Conservation (phyloP, 73 alveolate genomes). For the Tetrahymena malaccensis region DNA sequence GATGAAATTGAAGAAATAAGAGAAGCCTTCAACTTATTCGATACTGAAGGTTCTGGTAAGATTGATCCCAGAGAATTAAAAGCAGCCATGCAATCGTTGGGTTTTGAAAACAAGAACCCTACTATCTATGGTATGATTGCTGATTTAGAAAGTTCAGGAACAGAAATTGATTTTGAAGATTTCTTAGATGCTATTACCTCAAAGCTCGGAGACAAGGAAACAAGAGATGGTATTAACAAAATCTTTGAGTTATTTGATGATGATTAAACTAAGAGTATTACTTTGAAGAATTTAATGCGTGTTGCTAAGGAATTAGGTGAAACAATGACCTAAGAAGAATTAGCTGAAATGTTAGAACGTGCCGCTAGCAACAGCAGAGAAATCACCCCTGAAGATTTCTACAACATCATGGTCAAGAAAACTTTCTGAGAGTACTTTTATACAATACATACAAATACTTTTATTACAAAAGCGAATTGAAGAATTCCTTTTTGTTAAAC, state of each 20-base stretch:
- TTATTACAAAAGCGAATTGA: neutral
- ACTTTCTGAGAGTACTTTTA: conserved; percentile 39
- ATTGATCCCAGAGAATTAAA: conserved; percentile 96
- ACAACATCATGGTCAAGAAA: conserved; percentile 79
- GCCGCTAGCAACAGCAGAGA: conserved; percentile 93
- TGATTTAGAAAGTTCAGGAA: conserved; percentile 86
- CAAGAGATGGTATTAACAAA: conserved; percentile 81
- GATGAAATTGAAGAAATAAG: conserved; percentile 78
- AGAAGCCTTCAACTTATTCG: conserved; percentile 96
- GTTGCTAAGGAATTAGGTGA: conserved; percentile 89
- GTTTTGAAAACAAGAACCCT: conserved; percentile 95
- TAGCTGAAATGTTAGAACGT: conserved; percentile 88
- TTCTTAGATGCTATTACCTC: conserved; percentile 94
- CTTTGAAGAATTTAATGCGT: conserved; percentile 75
- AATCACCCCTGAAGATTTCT: conserved; percentile 89
- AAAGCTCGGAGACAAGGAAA: conserved; percentile 83
- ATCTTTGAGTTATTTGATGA: conserved; percentile 91
- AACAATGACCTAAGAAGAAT: conserved; percentile 81
- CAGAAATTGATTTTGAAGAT: conserved; percentile 94
- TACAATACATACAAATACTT: neutral
- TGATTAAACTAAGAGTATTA: conserved; percentile 70
- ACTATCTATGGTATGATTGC: conserved; percentile 95
- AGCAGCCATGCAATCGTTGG: conserved; percentile 94
- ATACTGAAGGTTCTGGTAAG: conserved; percentile 93
- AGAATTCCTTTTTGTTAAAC: neutral